Base-by-base conservation (phyloP, 2,329 filamentous ascomycete genomes). In the Aschersonia sp. region DNA sequence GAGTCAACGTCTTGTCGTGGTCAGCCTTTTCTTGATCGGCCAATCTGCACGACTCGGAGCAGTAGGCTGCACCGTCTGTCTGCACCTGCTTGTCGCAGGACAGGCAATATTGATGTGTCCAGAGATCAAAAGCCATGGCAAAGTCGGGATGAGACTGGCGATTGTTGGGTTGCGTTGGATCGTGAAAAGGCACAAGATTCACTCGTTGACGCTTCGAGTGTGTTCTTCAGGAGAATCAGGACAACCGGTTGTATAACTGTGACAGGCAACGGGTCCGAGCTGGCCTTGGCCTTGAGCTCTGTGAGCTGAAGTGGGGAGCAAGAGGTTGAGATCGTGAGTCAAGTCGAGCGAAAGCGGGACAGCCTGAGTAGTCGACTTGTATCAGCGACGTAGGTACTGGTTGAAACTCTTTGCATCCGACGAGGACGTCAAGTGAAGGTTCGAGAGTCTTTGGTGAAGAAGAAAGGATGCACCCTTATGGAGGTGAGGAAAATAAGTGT, bases 81-180 rank as follows among this genome's bases (percentile, higher is more conserved):
- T 94, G 86, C 45, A 67, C 64, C 57, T 68, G 66, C 69, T 84
- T 83, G 70, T 95, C 89, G 72, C 89, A 95, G 70, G 84, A 81
- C 58, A 95, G 80, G 74, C 89, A 95, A 77, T 87, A 95, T 67
- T 94, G 83, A 65, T 84, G 86, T 58, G 85, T 85, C 87, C 89
- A 95, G 60, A 71, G 66, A 55, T 77, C 74, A 61, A 70, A 68
- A 62, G 73, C 70, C 72, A 77, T 77, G 22, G 46, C 43, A 12
- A 45, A 32, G 14, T 43, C 31, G 32, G n/a, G n/a, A 29, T 49
- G 47, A 37, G 41, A 11, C 47, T 48, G 48, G 22, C 51, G 45
- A 47, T 56, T 53, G 49, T 47, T 47, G 14, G 47, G 52, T 44
- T 53, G 55, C 55, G 54, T 57, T 45, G 52, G 22, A 22, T 22